Evolutionary conservation across 768 basidiomycete species (phyloP), one percentile per base, ranked within the genome.

Genomic region (Chalciporus pseudorubinellus): DNA sequence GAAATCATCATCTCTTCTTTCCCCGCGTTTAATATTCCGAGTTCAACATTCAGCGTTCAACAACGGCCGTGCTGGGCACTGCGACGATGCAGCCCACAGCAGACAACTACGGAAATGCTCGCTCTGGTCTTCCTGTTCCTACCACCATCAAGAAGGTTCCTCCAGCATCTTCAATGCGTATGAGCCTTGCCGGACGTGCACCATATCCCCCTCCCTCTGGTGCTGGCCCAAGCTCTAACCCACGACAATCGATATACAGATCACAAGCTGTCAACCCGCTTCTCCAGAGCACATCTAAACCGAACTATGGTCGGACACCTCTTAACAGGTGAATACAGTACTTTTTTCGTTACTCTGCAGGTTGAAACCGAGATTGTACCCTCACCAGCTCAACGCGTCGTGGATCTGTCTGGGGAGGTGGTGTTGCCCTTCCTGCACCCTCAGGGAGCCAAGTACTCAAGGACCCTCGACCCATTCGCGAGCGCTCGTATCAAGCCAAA

Each of bases 401-500:
- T 50, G 84, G 82, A n/a, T 91, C 91, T 24, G 73, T 81, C 39
- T 93, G 86, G 87, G 70, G 73, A 21, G 82, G 82, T 2, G 79
- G 77, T 6, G 70, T 66, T 9, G 68, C 77, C 18, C 51, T 59
- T 16, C 65, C 75, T 36, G 75, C 77, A 4, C 77, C 78, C 3
- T 77, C 81, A 14, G 70, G 75, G 18, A 79, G 74, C 54, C 85
- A 86, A 65, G 65, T 77, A 2, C 61, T 76, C 50, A 89, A 87
- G 59, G 94, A 97, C 60, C 71, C 79, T 29, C 82, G 94, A 8
- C 89, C 91, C 0, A 75, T 93, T 42, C 84, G 91, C 33, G 90
- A 93, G 57, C 73, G 77, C 44, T 71, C 79, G 16, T 94, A 84
- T 65, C 89, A 92, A 66, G 61, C 72, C 18, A 82, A 83, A 65